These are phyloP conservation scores for Talaromyces rugulosus DNA, from an alignment of 2,329 filamentous ascomycete species.

Conservation along the genomic window DNA sequence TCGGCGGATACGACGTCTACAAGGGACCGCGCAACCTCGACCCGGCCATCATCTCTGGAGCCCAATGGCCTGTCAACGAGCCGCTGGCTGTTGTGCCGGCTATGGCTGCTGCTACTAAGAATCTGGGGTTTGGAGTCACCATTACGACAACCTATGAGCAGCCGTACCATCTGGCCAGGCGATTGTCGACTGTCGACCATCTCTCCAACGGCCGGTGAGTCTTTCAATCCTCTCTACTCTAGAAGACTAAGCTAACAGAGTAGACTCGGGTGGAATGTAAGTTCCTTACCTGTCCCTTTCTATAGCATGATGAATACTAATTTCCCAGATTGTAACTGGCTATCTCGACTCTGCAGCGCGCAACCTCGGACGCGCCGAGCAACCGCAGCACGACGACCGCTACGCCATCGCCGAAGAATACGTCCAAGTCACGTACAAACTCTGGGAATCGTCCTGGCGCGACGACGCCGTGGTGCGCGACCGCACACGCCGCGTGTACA, in stretches of 20 bases:
- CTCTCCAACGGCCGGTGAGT: constrained; percentile 57
- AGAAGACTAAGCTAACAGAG: background rate
- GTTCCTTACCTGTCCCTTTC: constrained; percentile 12
- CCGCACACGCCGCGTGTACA: constrained; percentile 57
- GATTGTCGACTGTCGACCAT: constrained; percentile 65
- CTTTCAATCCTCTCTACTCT: background rate
- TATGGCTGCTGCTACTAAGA: constrained; percentile 65
- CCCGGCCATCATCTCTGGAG: constrained; percentile 58
- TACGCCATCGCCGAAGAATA: constrained; percentile 64
- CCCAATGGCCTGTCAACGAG: constrained; percentile 70
- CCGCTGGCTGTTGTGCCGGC: constrained; percentile 60
- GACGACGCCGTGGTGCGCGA: constrained; percentile 62
- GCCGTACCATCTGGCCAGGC: constrained; percentile 62
- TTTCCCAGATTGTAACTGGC: constrained; percentile 57
- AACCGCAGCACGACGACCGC: constrained; percentile 61
- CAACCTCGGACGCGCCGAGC: constrained; percentile 56
- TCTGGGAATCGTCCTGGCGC: constrained; percentile 64
- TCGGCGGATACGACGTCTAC: constrained; percentile 67
- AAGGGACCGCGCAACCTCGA: constrained; percentile 57
- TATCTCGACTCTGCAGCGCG: constrained; percentile 64
- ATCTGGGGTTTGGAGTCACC: constrained; percentile 65
- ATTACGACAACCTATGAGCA: constrained; percentile 66
- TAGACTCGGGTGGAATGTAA: constrained; percentile 55
- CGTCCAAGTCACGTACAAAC: constrained; percentile 61
- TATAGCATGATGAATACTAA: too few relatives aligned